Percentiles rank a stretch among this genome's conserved stretches.
Evolutionary conservation across 345 rosid genomes (phyloP).

Genomic region (Eucalyptus marginata): DNA sequence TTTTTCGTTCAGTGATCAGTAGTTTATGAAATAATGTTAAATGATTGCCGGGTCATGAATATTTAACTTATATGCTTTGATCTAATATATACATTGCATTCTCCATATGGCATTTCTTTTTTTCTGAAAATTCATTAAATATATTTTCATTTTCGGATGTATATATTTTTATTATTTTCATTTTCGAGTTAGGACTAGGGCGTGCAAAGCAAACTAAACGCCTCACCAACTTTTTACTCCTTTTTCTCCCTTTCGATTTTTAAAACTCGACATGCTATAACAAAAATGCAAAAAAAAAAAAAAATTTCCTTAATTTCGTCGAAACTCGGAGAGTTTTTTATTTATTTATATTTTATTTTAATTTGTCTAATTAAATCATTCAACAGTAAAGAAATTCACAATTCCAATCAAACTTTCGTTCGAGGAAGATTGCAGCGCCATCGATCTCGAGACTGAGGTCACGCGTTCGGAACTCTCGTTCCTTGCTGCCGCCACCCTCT

Average conservation of each 20-base stretch:
- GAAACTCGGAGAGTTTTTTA: background rate
- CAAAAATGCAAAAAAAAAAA: background rate
- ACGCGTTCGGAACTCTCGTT: background rate
- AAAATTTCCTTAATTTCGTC: background rate
- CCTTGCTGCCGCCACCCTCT: background rate
- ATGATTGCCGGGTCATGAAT: rapidly evolving
- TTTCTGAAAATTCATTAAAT: rapidly evolving
- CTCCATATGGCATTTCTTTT: rapidly evolving
- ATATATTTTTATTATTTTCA: too few species aligned
- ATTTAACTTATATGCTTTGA: too few species aligned
- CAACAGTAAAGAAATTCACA: background rate
- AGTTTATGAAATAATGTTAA: too few species aligned
- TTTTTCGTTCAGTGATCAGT: too few species aligned
- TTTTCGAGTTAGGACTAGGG: rapidly evolving
- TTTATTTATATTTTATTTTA: background rate
- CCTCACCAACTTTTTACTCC: background rate
- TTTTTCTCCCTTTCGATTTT: background rate
- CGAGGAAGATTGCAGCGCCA: background rate
- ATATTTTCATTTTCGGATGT: too few species aligned
- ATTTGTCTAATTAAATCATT: background rate
- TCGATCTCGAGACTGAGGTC: background rate
- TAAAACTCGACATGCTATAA: background rate
- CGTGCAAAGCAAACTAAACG: rapidly evolving
- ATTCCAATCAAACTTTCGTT: background rate
- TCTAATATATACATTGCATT: background rate